These are phyloP conservation scores for Alternaria sp. DNA, from an alignment of 2,329 filamentous ascomycete species.

Conservation along the genomic window DNA sequence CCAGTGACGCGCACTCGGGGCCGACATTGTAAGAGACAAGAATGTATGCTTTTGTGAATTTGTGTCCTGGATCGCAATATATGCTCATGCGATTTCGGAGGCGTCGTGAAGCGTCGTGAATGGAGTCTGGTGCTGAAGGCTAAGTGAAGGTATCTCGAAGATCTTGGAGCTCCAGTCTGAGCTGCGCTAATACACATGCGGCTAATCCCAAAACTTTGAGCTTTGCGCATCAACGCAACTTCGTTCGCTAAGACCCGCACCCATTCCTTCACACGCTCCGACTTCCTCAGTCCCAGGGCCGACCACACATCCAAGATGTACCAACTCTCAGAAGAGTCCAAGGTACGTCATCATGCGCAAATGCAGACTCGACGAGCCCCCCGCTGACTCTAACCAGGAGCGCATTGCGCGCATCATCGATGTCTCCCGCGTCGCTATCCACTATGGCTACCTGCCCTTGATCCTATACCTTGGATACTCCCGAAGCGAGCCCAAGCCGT, in stretches of 20 bases:
- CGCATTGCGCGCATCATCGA: constrained; percentile 97
- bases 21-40: constrained; percentile 59
- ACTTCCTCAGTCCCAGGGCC: constrained; percentile 4
- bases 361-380: background rate
- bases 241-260: constrained; percentile 12
- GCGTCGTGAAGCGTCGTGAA: constrained; percentile 5
- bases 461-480: constrained; percentile 98
- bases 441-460: constrained; percentile 97
- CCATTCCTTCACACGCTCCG: constrained; percentile 7
- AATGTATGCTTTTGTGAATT: background rate
- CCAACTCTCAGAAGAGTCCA: constrained; percentile 92
- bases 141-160: constrained; percentile 23
- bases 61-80: constrained; percentile 7
- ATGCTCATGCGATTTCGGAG: background rate
- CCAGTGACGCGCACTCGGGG: constrained; percentile 76
- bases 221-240: constrained; percentile 28
- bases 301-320: constrained; percentile 54
- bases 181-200: constrained; percentile 17
- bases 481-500: constrained; percentile 88
- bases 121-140: constrained; percentile 13
- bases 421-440: constrained; percentile 88
- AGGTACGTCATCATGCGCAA: constrained; percentile 65
- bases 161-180: constrained; percentile 33
- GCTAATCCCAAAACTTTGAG: constrained; percentile 37
- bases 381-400: constrained; percentile 69